Base-by-base conservation (phyloP, 257 asterid species). In the Nicotiana attenuata region DNA sequence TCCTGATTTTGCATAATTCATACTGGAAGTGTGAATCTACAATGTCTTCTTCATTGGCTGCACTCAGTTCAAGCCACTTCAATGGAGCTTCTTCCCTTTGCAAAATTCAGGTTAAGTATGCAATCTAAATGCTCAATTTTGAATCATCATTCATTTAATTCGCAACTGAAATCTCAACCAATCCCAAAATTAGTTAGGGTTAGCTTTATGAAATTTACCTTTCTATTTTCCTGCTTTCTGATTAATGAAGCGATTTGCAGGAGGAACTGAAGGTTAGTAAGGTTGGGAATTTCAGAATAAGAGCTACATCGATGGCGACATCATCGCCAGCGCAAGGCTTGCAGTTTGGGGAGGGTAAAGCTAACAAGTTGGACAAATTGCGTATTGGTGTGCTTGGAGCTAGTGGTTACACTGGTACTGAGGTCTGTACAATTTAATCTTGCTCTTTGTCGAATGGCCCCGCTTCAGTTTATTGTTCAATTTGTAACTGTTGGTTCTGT, bases 331-430 rank as follows among this genome's bases (percentile, higher is more conserved):
- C 63, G 3, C 89, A 83, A 76, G 88, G 65, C 65, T 75, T 83
- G 64, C 87, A 87, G 63, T 47, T 88, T 80, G 87, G 82, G n/a
- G 91, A 87, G 28, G 80, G 20, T 56, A 81, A 86, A 76, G 83
- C 90, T 77, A 87, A 81, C 57, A 85, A 90, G 65, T 87, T 79
- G 5, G 91, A 92, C 3, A 91, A 89, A 35, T 83, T 85, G 60
- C 92, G 91, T 81, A 87, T 92, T 83, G 97, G 96, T 64, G 93
- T 93, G 78, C 96, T 93, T 84, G 98, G 98, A 60, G 98, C 98
- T 78, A 91, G 97, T 87, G 97, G 97, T 41, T 93, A 93, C 84
- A 93, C 97, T 83, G 98, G 98, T 82, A 90, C 93, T 41, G 98
- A 92, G 96, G 98, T 93, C 76, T 53, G 45, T 53, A 55, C 57